Conservation (phyloP, 805 yeast genomes). For the Wickerhamiella nectarea region DNA sequence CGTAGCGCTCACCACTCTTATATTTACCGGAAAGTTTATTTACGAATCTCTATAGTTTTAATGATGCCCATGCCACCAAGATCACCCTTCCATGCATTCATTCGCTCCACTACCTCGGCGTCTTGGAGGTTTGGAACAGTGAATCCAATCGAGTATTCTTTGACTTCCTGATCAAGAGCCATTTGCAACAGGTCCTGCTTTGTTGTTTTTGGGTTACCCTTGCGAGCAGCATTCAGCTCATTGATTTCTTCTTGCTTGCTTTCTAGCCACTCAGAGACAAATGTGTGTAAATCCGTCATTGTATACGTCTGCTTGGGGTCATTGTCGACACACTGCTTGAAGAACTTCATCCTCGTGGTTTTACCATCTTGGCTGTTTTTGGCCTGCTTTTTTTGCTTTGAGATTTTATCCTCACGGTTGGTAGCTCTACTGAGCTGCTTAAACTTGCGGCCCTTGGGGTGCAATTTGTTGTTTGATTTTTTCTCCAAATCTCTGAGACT, state of each 20-base stretch:
- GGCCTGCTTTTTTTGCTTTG: constrained; percentile 39
- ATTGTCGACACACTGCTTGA: constrained; percentile 9
- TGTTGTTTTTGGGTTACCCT: constrained; percentile 72
- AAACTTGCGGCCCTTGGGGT: constrained; percentile 82
- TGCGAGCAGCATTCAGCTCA: constrained; percentile 45
- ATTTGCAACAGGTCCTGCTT: constrained; percentile 56
- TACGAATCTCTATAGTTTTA: neutral
- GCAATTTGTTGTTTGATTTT: constrained; percentile 43
- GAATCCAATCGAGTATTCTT: constrained; percentile 55
- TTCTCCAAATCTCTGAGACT: constrained; percentile 52
- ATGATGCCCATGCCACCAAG: constrained; percentile 44
- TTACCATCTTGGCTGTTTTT: constrained; percentile 35
- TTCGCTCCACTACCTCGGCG: constrained; percentile 39
- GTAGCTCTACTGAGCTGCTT: constrained; percentile 78
- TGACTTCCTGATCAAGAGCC: constrained; percentile 44
- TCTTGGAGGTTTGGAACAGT: constrained; percentile 58
- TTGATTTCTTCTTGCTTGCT: constrained; percentile 68
- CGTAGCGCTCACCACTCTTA: constrained; percentile 9
- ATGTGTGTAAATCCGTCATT: constrained; percentile 43
- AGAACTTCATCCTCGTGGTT: constrained; percentile 15
- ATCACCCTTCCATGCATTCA: constrained; percentile 71
- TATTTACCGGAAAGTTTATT: constrained; percentile 10
- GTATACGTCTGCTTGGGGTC: constrained; percentile 30
- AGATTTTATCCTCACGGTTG: constrained; percentile 61
- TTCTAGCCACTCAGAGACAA: constrained; percentile 44